Evolutionary conservation across 495 filamentous ascomycete genomes (phyloP).

Genomic region (Neurospora sublineolata): DNA sequence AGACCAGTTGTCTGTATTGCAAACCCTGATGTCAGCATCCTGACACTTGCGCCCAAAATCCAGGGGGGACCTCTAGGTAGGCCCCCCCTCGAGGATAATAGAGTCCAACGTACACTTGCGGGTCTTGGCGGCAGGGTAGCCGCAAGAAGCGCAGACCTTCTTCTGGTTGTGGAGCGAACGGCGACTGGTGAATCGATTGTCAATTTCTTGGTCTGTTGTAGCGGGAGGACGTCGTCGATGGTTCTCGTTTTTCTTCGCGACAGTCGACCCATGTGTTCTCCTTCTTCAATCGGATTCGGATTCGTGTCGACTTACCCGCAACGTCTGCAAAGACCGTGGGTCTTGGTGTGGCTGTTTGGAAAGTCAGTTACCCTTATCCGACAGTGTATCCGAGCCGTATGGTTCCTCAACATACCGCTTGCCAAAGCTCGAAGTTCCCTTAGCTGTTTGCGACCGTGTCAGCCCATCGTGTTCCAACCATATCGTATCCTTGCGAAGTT

Average conservation of each 20-base stretch:
- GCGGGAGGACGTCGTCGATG: not conserved
- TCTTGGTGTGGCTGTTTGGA: conserved; percentile 75
- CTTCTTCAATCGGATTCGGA: conserved; percentile 3
- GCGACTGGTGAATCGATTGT: conserved; percentile 47
- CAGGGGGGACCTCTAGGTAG: not conserved
- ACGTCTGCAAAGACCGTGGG: conserved; percentile 97
- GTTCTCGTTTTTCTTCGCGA: not conserved
- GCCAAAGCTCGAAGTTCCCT: conserved; percentile 95
- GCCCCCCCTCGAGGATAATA: not conserved
- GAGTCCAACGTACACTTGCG: conserved; percentile 80
- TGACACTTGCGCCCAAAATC: not conserved
- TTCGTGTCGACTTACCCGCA: conserved; percentile 64
- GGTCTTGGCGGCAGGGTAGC: conserved; percentile 92
- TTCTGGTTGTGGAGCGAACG: conserved; percentile 99
- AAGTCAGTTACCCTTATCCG: conserved; percentile 11
- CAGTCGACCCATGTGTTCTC: not conserved
- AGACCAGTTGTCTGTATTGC: conserved; percentile 79
- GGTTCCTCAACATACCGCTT: conserved; percentile 46
- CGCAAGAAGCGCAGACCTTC: conserved; percentile 93
- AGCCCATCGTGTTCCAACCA: conserved; percentile 11
- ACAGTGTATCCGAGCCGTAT: not conserved
- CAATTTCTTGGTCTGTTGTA: conserved; percentile 6
- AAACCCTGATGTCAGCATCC: conserved; percentile 9
- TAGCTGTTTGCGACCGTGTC: conserved; percentile 37
- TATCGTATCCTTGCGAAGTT: not conserved